Conservation (phyloP, 371 early-diverging fungal genomes). For the Fennellomyces sp. region DNA sequence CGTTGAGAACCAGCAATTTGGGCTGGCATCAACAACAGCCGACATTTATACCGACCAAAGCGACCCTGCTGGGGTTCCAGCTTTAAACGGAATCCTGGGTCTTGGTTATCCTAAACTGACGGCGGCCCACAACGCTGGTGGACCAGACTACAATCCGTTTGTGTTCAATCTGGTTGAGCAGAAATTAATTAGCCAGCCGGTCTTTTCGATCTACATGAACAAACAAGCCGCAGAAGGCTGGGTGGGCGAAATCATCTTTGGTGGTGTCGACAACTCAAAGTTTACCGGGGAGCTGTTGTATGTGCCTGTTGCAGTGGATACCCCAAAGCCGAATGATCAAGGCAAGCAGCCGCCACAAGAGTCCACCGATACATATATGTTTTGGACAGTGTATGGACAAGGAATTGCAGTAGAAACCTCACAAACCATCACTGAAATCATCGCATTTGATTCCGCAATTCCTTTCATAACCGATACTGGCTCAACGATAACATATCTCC, state of each 20-base stretch:
- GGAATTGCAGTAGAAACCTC: conserved; percentile 26
- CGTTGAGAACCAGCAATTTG: conserved; percentile 40
- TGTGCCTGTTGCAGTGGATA: conserved; percentile 27
- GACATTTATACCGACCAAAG: conserved; percentile 32
- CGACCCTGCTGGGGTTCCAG: too few species aligned
- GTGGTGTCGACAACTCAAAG: conserved; percentile 57
- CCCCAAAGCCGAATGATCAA: conserved; percentile 3
- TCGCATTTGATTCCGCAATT: conserved; percentile 22
- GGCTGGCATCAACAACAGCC: conserved; percentile 27
- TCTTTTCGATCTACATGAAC: conserved; percentile 46
- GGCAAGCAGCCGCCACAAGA: not conserved
- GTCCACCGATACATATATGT: conserved; percentile 20
- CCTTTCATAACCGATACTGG: conserved; percentile 44
- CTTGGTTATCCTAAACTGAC: conserved; percentile 43
- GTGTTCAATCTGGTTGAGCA: conserved; percentile 39
- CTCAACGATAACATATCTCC: conserved; percentile 49
- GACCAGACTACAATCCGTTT: conserved; percentile 34
- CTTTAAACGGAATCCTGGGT: conserved; percentile 51
- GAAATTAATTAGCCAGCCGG: conserved; percentile 31
- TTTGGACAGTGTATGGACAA: conserved; percentile 48
- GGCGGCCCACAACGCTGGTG: conserved; percentile 22
- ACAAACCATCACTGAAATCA: conserved; percentile 1
- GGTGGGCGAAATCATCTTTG: conserved; percentile 61
- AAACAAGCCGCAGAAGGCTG: conserved; percentile 22
- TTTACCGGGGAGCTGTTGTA: conserved; percentile 56